Conservation (phyloP, 179 eudicot genomes). For the Kewa caespitosa region DNA sequence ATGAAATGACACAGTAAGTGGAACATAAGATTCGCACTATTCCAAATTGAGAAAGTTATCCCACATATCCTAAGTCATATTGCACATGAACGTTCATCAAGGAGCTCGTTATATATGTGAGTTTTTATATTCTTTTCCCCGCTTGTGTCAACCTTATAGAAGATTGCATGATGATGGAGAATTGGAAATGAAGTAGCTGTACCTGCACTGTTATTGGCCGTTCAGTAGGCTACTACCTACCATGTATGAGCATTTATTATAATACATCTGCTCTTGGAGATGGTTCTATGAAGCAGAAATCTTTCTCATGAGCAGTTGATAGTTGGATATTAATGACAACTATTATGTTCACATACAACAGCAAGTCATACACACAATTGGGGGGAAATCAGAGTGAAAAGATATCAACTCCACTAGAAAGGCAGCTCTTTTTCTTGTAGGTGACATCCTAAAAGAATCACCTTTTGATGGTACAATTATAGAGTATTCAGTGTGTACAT, state of each 20-base stretch:
- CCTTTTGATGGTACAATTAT: neutral
- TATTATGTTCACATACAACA: neutral
- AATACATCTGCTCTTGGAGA: neutral
- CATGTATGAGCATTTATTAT: neutral
- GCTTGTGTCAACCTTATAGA: neutral
- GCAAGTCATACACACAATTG: neutral
- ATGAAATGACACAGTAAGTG: too few relatives aligned
- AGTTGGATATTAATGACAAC: neutral
- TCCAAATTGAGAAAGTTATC: too few relatives aligned
- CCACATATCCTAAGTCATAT: too few relatives aligned
- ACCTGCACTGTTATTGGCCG: too few relatives aligned
- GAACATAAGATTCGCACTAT: too few relatives aligned
- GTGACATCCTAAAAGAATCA: slow-evolving; percentile 18
- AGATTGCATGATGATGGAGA: neutral
- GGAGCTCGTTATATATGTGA: neutral
- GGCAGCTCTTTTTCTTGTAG: neutral
- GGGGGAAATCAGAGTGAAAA: neutral
- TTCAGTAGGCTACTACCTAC: too few relatives aligned
- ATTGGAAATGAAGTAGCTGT: too few relatives aligned
- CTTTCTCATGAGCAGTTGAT: neutral
- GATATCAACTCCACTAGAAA: neutral
- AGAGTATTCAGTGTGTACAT: neutral
- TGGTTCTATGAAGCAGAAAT: neutral
- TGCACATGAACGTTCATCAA: neutral
- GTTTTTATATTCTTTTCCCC: neutral